Percentiles rank a stretch among this genome's conserved stretches.
phyloP scores from a whole-genome alignment of 257 asterid genomes.

The Solanum gracilifrons region DNA sequence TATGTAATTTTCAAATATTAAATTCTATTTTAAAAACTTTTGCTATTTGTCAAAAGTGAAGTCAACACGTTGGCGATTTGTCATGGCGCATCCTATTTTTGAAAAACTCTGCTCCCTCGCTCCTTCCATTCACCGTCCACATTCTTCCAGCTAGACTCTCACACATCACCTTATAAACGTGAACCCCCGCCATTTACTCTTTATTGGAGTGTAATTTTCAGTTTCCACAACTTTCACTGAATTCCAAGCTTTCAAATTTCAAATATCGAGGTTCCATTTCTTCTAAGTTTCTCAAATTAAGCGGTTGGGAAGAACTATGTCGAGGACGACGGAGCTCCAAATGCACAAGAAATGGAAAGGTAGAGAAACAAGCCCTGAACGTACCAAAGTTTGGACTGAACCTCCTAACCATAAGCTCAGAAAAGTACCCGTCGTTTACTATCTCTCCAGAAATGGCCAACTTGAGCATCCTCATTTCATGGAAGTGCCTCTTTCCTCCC shows the following conservation, averaged over 20 bases:
- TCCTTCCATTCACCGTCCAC: neutral
- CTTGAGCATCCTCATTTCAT: slow-evolving; percentile 97
- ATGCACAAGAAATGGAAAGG: slow-evolving; percentile 18
- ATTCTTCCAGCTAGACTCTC: neutral
- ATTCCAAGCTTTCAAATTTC: neutral
- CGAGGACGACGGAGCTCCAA: slow-evolving; percentile 28
- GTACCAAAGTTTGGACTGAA: slow-evolving; percentile 52
- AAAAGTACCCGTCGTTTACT: slow-evolving; percentile 63
- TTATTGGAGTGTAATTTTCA: neutral
- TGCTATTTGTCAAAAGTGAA: neutral
- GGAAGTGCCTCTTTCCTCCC: slow-evolving; percentile 72
- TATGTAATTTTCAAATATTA: too few species aligned
- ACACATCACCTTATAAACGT: neutral
- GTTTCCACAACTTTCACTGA: neutral
- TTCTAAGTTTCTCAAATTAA: neutral
- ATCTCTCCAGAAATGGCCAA: slow-evolving; percentile 63
- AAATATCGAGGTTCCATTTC: neutral
- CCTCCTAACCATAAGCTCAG: slow-evolving; percentile 23
- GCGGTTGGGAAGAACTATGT: slow-evolving; percentile 5
- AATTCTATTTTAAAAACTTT: too few species aligned
- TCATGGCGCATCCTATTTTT: slow-evolving; percentile 31
- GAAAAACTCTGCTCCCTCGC: slow-evolving; percentile 10
- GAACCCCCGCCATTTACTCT: neutral
- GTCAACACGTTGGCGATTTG: slow-evolving; percentile 6
- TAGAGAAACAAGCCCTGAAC: slow-evolving; percentile 49